Conservation (phyloP, 2,329 filamentous ascomycete species). For the Colletotrichum liaoningense region DNA sequence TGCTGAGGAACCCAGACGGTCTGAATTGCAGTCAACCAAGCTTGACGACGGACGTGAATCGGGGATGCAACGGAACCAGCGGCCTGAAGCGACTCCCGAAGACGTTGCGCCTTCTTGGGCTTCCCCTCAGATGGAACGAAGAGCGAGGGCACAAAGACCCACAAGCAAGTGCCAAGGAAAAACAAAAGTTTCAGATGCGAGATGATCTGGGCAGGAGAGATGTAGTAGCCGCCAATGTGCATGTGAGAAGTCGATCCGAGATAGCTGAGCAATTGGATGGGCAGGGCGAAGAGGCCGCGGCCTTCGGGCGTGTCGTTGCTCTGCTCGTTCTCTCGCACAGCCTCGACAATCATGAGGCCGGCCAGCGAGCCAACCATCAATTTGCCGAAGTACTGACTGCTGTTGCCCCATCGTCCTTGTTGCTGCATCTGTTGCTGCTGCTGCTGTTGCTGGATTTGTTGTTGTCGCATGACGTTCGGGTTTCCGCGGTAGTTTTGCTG, state of each 20-base stretch:
- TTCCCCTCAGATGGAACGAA: slow-evolving; percentile 59
- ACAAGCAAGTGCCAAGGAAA: slow-evolving; percentile 64
- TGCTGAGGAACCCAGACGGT: slow-evolving; percentile 92
- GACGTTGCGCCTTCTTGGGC: slow-evolving; percentile 56
- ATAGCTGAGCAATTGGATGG: slow-evolving; percentile 66
- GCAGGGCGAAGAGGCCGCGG: slow-evolving; percentile 74
- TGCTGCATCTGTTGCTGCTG: slow-evolving; percentile 59
- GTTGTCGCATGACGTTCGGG: slow-evolving; percentile 62
- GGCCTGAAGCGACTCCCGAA: slow-evolving; percentile 53
- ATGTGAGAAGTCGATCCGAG: slow-evolving; percentile 62
- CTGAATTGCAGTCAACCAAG: slow-evolving; percentile 93
- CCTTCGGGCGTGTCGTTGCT: slow-evolving; percentile 73
- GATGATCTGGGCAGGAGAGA: slow-evolving; percentile 57
- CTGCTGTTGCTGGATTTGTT: slow-evolving; percentile 66
- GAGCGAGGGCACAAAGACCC: slow-evolving; percentile 65
- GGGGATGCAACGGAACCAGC: slow-evolving; percentile 83
- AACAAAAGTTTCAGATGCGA: slow-evolving; percentile 65
- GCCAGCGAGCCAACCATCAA: slow-evolving; percentile 94
- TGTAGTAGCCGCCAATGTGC: slow-evolving; percentile 65
- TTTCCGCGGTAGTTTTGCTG: slow-evolving; percentile 60
- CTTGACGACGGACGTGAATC: slow-evolving; percentile 85
- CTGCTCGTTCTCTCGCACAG: slow-evolving; percentile 74
- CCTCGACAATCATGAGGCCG: slow-evolving; percentile 91
- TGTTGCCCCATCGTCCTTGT: slow-evolving; percentile 64
- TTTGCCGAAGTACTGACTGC: slow-evolving; percentile 73